These are phyloP conservation scores for Acer negundo DNA, from an alignment of 345 rosid genomes.

Conservation along the genomic window DNA sequence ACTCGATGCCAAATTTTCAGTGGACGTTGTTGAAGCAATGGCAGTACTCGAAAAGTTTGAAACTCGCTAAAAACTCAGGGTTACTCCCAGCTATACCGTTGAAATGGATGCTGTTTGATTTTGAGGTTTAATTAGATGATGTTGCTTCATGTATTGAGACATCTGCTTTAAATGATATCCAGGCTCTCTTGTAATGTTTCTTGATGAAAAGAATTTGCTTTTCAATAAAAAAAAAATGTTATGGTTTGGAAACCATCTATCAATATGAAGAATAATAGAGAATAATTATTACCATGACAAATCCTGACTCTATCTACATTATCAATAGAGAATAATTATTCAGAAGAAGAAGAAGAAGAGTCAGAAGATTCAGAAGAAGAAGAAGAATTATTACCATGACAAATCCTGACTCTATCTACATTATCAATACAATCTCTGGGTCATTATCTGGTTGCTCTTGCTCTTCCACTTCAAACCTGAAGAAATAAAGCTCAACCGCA, in stretches of 20 bases:
- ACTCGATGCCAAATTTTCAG: neutral
- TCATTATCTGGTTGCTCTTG: neutral
- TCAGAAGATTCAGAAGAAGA: too few relatives aligned
- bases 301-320: too few relatives aligned
- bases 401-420: neutral
- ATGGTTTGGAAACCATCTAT: neutral
- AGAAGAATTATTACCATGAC: neutral
- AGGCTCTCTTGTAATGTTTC: neutral
- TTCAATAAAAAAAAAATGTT: too few relatives aligned
- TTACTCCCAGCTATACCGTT: neutral
- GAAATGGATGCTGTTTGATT: neutral
- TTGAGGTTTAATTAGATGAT: neutral
- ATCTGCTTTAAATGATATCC: too few relatives aligned
- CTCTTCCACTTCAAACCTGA: conserved; percentile 2
- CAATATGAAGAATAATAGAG: too few relatives aligned
- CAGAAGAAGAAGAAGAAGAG: too few relatives aligned
- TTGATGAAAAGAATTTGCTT: neutral
- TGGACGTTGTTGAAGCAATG: too few relatives aligned
- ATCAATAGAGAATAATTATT: too few relatives aligned
- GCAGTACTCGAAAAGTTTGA: too few relatives aligned
- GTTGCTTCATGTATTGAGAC: neutral
- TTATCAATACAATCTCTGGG: neutral
- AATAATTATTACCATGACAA: too few relatives aligned
- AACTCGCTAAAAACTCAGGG: too few relatives aligned
- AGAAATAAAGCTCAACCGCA: conserved; percentile 4